These are phyloP conservation scores for Metarhizium album DNA, from an alignment of 2,329 filamentous ascomycete genomes.

Conservation along the genomic window DNA sequence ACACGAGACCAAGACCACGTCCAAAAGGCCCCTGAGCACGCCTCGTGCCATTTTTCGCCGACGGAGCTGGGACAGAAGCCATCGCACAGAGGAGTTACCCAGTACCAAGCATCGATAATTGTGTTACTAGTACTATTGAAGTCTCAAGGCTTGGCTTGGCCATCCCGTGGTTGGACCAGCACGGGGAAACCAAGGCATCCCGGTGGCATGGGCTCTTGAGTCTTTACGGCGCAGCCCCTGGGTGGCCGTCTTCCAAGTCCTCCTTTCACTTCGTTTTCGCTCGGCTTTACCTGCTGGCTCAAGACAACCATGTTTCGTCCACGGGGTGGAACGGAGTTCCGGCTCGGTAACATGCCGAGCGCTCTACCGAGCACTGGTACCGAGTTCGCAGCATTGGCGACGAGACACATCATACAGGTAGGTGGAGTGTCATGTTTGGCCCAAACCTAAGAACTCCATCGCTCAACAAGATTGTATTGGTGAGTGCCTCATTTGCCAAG, in stretches of 20 bases:
- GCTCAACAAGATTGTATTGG: background rate
- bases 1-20: background rate
- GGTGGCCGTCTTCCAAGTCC: background rate
- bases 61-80: background rate
- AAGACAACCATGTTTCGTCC: background rate
- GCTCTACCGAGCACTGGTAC: no score
- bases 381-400: no score
- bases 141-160: background rate
- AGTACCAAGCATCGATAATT: background rate
- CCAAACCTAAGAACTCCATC: background rate
- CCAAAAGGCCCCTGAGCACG: background rate
- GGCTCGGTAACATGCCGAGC: background rate
- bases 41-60: background rate
- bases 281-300: background rate
- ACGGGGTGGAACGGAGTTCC: background rate
- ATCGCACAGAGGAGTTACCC: background rate
- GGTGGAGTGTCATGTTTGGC: background rate
- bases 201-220: background rate
- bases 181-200: background rate
- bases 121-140: no score
- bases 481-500: background rate
- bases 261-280: background rate
- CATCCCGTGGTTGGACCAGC: background rate
- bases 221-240: no score
- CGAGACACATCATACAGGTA: background rate